Conservation (phyloP, 768 basidiomycete species). For the Porphyrellus cyaneotinctus region DNA sequence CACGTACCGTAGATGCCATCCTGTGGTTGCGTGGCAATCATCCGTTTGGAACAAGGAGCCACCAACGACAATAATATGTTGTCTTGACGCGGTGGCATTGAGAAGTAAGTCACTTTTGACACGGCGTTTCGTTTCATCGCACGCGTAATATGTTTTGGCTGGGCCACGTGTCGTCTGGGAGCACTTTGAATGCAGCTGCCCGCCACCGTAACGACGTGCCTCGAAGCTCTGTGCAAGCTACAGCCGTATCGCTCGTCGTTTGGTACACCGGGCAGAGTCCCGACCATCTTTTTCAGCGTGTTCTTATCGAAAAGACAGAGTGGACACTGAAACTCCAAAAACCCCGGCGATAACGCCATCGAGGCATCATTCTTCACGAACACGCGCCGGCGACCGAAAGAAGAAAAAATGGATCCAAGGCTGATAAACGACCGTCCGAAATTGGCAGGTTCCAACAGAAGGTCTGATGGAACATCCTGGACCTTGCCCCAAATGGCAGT, state of each 20-base stretch:
- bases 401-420: slow-evolving; percentile 6
- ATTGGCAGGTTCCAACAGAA: slow-evolving; percentile 30
- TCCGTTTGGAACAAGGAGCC: background rate
- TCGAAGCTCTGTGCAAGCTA: no score
- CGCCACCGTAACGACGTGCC: background rate
- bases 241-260: no score
- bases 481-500: slow-evolving; percentile 11
- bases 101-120: background rate
- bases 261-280: background rate
- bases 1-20: slow-evolving; percentile 10
- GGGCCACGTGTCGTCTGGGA: background rate
- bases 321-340: background rate
- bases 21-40: slow-evolving; percentile 14
- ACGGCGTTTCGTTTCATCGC: slow-evolving; percentile 7
- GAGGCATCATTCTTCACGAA: slow-evolving; percentile 2
- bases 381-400: slow-evolving; percentile 13
- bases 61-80: background rate
- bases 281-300: background rate
- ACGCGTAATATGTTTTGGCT: background rate
- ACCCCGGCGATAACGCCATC: slow-evolving; percentile 16
- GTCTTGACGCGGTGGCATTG: slow-evolving; percentile 1
- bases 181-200: background rate
- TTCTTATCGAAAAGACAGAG: slow-evolving; percentile 1
- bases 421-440: slow-evolving; percentile 18
- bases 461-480: slow-evolving; percentile 19